Percentiles rank a stretch among this genome's conserved stretches.
Evolutionary conservation across 2,329 filamentous ascomycete species (phyloP).

Genomic region (Plectosphaerella plurivora): DNA sequence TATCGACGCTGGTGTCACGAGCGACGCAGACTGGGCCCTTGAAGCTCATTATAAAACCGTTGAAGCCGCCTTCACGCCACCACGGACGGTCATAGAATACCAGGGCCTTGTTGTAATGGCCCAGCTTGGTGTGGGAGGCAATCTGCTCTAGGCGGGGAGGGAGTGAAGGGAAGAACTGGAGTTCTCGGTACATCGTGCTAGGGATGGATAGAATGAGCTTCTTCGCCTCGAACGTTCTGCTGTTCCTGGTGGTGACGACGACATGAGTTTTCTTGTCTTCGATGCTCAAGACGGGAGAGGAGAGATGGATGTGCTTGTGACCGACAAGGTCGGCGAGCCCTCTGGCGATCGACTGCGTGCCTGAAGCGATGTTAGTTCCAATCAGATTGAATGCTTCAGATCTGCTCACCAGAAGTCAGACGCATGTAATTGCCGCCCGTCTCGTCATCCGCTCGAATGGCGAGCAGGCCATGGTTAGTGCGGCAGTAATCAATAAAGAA

Average conservation of each 20-base stretch:
- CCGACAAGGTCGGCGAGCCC: constrained; percentile 21
- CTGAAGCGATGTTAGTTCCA: constrained; percentile 1
- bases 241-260: constrained; percentile 16
- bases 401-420: background rate
- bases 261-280: constrained; percentile 12
- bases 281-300: constrained; percentile 17
- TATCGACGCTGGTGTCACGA: constrained; percentile 33
- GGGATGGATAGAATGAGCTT: constrained; percentile 45
- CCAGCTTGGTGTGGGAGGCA: constrained; percentile 27
- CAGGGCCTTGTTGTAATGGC: constrained; percentile 39
- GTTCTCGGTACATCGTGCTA: constrained; percentile 38
- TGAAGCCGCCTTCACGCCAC: constrained; percentile 28
- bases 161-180: constrained; percentile 41
- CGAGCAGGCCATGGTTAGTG: constrained; percentile 24
- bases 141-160: constrained; percentile 28
- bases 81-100: constrained; percentile 24
- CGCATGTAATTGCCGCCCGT: constrained; percentile 26
- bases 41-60: constrained; percentile 33
- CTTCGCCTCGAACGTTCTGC: constrained; percentile 20
- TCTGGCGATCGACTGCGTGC: constrained; percentile 18
- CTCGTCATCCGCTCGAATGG: constrained; percentile 27
- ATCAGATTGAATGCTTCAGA: background rate
- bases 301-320: constrained; percentile 10
- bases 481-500: constrained; percentile 34
- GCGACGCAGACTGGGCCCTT: constrained; percentile 32